A percentile compares a stretch with the other conserved stretches of the same genome.
Conservation (phyloP, 2,329 filamentous ascomycete genomes). For the Fusarium anthophilum region DNA sequence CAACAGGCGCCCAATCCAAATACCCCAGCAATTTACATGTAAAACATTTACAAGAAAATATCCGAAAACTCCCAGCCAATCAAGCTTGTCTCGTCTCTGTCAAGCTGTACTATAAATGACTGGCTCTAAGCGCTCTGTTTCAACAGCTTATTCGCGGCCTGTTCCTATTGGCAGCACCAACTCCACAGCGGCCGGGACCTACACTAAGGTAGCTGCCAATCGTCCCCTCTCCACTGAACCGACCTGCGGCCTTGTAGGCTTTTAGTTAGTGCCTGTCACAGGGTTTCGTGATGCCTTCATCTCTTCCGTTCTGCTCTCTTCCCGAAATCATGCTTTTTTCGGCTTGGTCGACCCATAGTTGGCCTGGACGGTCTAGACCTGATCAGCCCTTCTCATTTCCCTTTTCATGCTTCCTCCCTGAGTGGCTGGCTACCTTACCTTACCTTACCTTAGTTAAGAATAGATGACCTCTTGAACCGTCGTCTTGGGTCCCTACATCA, state of each 20-base stretch:
- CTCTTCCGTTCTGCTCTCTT: neutral
- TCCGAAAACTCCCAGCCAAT: constrained; percentile 19
- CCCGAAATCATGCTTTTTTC: constrained; percentile 9
- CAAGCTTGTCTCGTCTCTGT: constrained; percentile 9
- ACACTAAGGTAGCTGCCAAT: constrained; percentile 26
- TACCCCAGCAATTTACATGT: neutral
- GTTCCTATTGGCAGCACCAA: constrained; percentile 29
- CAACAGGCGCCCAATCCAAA: constrained; percentile 39
- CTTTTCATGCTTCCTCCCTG: constrained; percentile 1
- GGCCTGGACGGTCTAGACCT: constrained; percentile 23
- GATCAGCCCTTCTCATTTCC: constrained; percentile 30
- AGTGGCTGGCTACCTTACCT: neutral
- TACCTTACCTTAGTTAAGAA: constrained; percentile 8
- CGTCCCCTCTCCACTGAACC: constrained; percentile 28
- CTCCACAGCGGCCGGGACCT: constrained; percentile 29
- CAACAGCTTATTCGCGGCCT: constrained; percentile 29
- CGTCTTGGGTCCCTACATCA: constrained; percentile 10
- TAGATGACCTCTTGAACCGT: constrained; percentile 15
- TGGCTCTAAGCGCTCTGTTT: constrained; percentile 41
- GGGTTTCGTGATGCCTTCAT: constrained; percentile 25
- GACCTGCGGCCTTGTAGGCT: constrained; percentile 31
- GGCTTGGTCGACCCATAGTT: constrained; percentile 18
- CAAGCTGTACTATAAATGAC: constrained; percentile 2
- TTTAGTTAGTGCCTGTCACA: constrained; percentile 10
- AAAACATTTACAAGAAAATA: constrained; percentile 18